phyloP scores from a whole-genome alignment of 208 protist genomes.

The Angomonas deanei region DNA sequence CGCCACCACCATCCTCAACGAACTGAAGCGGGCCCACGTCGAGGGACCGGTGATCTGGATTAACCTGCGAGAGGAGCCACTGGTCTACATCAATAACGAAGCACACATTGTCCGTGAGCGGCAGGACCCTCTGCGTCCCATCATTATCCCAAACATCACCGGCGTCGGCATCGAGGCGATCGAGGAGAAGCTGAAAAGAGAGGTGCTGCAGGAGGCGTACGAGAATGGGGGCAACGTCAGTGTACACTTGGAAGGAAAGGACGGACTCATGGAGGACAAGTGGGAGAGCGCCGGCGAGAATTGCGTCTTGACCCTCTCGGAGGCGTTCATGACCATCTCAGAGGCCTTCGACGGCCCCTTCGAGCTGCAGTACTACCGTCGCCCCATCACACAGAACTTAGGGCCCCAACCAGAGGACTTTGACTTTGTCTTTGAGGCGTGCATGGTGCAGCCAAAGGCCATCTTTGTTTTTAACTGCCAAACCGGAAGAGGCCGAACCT shows the following conservation, averaged over 20 bases:
- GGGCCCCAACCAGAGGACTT: slow-evolving; percentile 77
- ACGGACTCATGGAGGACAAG: slow-evolving; percentile 78
- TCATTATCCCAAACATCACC: slow-evolving; percentile 83
- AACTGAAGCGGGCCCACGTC: slow-evolving; percentile 58
- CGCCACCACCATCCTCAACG: slow-evolving; percentile 74
- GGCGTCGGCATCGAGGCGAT: slow-evolving; percentile 64
- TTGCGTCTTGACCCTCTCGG: slow-evolving; percentile 53
- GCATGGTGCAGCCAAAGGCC: slow-evolving; percentile 64
- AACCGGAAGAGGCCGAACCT: slow-evolving; percentile 72
- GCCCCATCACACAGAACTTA: slow-evolving; percentile 77
- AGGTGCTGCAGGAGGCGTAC: slow-evolving; percentile 76
- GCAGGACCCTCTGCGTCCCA: slow-evolving; percentile 58
- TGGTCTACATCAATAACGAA: slow-evolving; percentile 84
- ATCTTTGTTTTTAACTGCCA: slow-evolving; percentile 87
- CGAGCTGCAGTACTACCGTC: slow-evolving; percentile 65
- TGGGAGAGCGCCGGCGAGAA: slow-evolving; percentile 68
- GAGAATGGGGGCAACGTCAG: slow-evolving; percentile 85
- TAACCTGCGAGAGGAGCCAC: slow-evolving; percentile 83
- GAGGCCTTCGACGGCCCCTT: slow-evolving; percentile 12
- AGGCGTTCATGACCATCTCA: slow-evolving; percentile 48
- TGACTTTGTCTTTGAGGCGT: slow-evolving; percentile 79
- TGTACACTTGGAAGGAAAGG: slow-evolving; percentile 54
- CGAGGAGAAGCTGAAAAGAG: slow-evolving; percentile 79
- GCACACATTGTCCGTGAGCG: slow-evolving; percentile 83
- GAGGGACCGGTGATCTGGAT: slow-evolving; percentile 75